These are phyloP conservation scores for Pleurotus giganteus DNA, from an alignment of 768 basidiomycete genomes.

Conservation along the genomic window DNA sequence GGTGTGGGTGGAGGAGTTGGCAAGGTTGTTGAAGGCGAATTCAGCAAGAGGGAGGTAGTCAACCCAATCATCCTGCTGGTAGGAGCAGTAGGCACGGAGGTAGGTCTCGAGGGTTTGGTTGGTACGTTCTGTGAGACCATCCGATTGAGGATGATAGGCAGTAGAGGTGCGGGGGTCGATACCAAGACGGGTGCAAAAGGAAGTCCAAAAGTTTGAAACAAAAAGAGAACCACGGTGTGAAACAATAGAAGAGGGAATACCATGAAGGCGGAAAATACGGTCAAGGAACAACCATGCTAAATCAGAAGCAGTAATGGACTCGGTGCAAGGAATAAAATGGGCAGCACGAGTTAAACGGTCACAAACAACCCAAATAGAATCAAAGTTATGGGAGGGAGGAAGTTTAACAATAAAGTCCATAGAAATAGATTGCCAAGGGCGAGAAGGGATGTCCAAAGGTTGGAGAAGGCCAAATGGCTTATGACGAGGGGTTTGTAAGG, in stretches of 20 bases:
- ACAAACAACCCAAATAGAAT: constrained; percentile 35
- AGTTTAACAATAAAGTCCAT: constrained; percentile 45
- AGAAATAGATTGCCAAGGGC: constrained; percentile 35
- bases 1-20: constrained; percentile 28
- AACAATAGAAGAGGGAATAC: constrained; percentile 30
- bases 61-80: constrained; percentile 43
- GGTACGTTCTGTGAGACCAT: constrained; percentile 34
- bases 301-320: constrained; percentile 20
- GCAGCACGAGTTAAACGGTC: constrained; percentile 38
- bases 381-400: constrained; percentile 32
- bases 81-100: constrained; percentile 31
- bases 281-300: constrained; percentile 33
- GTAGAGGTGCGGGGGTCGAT: constrained; percentile 27
- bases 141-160: constrained; percentile 43
- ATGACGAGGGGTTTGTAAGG: constrained; percentile 20
- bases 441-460: constrained; percentile 31
- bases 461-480: constrained; percentile 34
- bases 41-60: constrained; percentile 37
- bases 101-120: constrained; percentile 38
- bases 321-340: constrained; percentile 35
- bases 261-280: constrained; percentile 32
- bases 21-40: constrained; percentile 38
- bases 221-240: constrained; percentile 32
- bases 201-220: constrained; percentile 28
- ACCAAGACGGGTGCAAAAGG: constrained; percentile 11